Evolutionary conservation across 2,329 filamentous ascomycete genomes (phyloP), one percentile per base, ranked within the genome.

Genomic region (Eutypella sp.): DNA sequence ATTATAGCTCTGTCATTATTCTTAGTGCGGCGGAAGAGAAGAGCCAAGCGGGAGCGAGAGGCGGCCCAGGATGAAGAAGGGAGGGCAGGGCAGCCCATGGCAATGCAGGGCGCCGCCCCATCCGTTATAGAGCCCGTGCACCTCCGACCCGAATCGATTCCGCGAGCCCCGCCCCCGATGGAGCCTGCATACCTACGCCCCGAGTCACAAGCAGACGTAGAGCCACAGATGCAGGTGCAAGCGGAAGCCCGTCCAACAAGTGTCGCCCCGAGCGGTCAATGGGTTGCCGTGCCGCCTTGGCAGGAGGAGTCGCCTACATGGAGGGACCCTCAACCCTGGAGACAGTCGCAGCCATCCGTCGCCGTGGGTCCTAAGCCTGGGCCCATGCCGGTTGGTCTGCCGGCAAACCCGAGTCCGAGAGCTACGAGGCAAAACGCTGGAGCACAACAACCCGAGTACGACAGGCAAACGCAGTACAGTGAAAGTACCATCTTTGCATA

Each of bases 271-370:
- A 50, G 50, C 31, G 54, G 54, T 10, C 50, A 54, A 16, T 56
- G 53, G 55, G 44, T 56, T 42, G 41, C 53, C 31, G 51, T 48
- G 24, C 53, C 52, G 34, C 53, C 55, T 4, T 56, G 53, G 55
- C 51, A 55, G n/a, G 53, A 56, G 6, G 50, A 53, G 2, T 42
- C 46, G 24, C 50, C 53, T 16, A 55, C 52, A 15, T 56, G 53
- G 53, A 46, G 51, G 2, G 53, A 51, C 29, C 49, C 51, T 36
- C 51, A 51, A 13, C 53, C 55, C 5, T 56, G 53, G 55, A 39
- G 52, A n/a, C 44, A 48, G 25, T 56, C 45, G 31, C 46, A 50
- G 18, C 48, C 53, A 15, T 48, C 48, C 13, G 23, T 43, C 4
- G 42, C 41, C 13, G 25, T n/a, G 22, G n/a, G n/a, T n/a, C n/a